phyloP scores from a whole-genome alignment of 176 grass and related monocot species.

The Aegilops bicornis region DNA sequence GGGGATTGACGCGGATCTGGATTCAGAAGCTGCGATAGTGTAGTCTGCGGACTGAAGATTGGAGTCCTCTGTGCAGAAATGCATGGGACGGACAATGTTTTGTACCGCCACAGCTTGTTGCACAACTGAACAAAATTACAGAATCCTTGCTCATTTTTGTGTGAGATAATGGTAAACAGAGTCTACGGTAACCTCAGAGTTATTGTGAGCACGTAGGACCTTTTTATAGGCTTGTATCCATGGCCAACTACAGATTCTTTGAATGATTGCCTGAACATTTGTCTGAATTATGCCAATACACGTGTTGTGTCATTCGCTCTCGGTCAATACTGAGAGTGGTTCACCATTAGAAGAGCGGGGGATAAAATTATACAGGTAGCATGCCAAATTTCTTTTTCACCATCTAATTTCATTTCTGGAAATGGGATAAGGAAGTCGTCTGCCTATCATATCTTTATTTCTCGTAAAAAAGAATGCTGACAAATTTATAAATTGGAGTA shows the following conservation, averaged over 20 bases:
- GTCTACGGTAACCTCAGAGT: neutral
- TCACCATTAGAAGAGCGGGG: neutral
- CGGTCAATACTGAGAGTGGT: neutral
- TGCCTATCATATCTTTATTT: too few species aligned
- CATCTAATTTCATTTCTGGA: neutral
- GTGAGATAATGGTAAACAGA: neutral
- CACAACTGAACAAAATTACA: neutral
- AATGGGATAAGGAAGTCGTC: neutral
- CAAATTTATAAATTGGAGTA: too few species aligned
- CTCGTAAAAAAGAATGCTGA: too few species aligned
- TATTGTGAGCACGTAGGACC: neutral
- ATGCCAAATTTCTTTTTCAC: neutral
- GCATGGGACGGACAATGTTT: neutral
- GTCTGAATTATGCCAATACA: neutral
- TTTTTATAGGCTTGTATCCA: neutral
- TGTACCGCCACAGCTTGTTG: neutral
- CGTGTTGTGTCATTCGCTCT: neutral
- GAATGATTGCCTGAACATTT: neutral
- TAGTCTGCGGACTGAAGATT: neutral
- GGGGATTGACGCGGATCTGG: neutral
- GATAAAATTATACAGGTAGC: neutral
- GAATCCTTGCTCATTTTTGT: neutral
- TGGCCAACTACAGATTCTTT: neutral
- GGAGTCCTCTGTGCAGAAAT: neutral
- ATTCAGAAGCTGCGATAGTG: neutral